Percentiles rank a stretch among this genome's conserved stretches.
Evolutionary conservation across 371 early-diverging fungal genomes (phyloP).

Genomic region (Sporodiniella umbellata): DNA sequence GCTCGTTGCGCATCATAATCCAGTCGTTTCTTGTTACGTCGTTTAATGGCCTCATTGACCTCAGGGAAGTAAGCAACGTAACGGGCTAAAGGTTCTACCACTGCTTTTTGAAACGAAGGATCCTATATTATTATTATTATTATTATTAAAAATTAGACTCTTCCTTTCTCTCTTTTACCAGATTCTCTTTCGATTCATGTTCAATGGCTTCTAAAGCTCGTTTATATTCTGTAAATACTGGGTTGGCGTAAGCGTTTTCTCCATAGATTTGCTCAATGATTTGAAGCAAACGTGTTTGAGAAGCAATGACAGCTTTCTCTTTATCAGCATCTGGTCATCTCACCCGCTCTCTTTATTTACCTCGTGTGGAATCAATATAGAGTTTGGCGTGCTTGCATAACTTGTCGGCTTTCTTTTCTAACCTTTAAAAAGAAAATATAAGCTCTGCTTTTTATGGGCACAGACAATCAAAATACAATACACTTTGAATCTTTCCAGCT

Average conservation of each 20-base stretch:
- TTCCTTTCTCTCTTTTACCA: conserved; percentile 41
- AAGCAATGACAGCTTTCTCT: conserved; percentile 68
- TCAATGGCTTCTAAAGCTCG: conserved; percentile 77
- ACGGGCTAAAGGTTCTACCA: conserved; percentile 85
- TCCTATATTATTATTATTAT: no score
- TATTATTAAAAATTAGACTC: not conserved
- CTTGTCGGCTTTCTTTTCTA: conserved; percentile 83
- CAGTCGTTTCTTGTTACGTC: conserved; percentile 80
- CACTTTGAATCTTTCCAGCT: conserved; percentile 78
- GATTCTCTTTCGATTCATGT: conserved; percentile 70
- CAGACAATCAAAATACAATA: no score
- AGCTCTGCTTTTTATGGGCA: not conserved
- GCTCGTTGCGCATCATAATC: conserved; percentile 84
- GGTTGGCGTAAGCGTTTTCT: conserved; percentile 41
- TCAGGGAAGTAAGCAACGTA: conserved; percentile 89
- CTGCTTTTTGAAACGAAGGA: conserved; percentile 74
- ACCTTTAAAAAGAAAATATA: conserved; percentile 42
- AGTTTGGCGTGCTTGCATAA: conserved; percentile 92
- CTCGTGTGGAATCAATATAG: conserved; percentile 83
- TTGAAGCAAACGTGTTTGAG: conserved; percentile 83
- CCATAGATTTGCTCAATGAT: conserved; percentile 75
- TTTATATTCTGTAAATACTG: conserved; percentile 64
- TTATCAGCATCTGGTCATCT: not conserved
- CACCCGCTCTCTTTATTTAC: conserved; percentile 29
- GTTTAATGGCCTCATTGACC: conserved; percentile 87